Conservation (phyloP, 768 basidiomycete genomes). For the Phanerochaete sordida region DNA sequence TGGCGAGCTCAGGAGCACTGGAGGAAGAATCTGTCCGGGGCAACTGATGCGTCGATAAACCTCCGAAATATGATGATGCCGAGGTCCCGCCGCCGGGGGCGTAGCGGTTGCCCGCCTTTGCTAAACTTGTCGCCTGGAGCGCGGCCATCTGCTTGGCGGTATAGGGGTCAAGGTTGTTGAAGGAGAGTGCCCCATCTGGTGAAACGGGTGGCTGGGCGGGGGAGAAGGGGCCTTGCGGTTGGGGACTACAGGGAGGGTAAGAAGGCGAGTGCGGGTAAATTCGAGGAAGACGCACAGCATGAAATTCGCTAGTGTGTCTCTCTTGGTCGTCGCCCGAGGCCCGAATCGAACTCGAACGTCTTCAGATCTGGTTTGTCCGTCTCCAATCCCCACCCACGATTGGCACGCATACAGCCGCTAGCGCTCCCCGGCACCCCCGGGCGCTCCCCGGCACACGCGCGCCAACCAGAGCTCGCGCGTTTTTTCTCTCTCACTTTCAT, state of each 20-base stretch:
- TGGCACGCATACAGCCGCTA: not conserved
- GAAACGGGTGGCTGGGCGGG: not conserved
- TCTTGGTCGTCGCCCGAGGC: not conserved
- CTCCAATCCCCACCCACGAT: not conserved
- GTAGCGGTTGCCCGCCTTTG: slow-evolving; percentile 52
- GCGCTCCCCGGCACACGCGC: not conserved
- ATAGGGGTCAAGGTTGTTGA: slow-evolving; percentile 58
- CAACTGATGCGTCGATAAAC: slow-evolving; percentile 38
- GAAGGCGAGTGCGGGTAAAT: not conserved
- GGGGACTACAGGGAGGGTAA: not conserved
- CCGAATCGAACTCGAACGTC: slow-evolving; percentile 5
- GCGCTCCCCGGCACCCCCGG: too few relatives aligned
- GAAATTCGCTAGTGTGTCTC: not conserved
- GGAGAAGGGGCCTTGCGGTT: slow-evolving; percentile 1
- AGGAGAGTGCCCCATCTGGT: slow-evolving; percentile 20
- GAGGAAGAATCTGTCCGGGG: slow-evolving; percentile 24
- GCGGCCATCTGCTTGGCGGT: slow-evolving; percentile 82
- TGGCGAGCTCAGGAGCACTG: slow-evolving; percentile 16
- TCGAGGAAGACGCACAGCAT: slow-evolving; percentile 13
- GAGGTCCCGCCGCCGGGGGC: slow-evolving; percentile 47
- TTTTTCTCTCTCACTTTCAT: not conserved
- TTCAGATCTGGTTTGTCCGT: not conserved
- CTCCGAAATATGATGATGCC: slow-evolving; percentile 65
- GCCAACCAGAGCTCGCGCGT: not conserved
- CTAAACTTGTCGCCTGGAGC: slow-evolving; percentile 59